These are phyloP conservation scores for Anthoceros angustus DNA, from an alignment of 225 moss, liverwort and hornwort genomes.

Conservation along the genomic window DNA sequence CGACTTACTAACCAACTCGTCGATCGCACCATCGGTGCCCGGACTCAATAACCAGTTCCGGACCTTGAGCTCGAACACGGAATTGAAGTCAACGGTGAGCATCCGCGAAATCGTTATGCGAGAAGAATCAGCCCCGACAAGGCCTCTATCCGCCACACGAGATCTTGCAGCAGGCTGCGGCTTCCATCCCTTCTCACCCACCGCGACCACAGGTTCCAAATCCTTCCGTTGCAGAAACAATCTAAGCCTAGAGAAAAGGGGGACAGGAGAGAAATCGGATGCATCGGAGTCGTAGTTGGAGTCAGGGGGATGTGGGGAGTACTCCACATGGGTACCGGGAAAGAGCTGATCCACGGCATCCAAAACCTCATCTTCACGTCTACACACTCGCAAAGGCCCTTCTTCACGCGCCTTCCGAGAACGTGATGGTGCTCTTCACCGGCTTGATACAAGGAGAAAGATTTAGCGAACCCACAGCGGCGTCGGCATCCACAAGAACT, in stretches of 20 bases:
- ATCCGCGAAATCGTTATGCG: not conserved
- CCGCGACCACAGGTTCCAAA: not conserved
- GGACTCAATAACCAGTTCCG: not conserved
- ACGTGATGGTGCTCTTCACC: conserved; percentile 40
- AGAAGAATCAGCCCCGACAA: not conserved
- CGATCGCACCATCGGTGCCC: not conserved
- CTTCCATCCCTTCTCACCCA: not conserved
- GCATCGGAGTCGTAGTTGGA: conserved; percentile 15
- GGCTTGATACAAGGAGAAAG: conserved; percentile 46
- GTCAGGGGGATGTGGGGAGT: conserved; percentile 10
- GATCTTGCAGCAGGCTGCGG: not conserved
- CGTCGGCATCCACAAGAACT: conserved; percentile 20
- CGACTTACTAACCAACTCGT: conserved; percentile 2
- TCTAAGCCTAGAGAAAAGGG: conserved; percentile 13
- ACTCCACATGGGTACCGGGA: conserved; percentile 49
- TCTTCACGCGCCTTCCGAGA: conserved; percentile 62
- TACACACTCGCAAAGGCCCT: conserved; percentile 13
- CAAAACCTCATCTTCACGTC: conserved; percentile 39
- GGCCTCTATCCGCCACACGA: not conserved
- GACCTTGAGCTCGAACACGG: not conserved
- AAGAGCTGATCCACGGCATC: conserved; percentile 70
- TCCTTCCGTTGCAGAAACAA: not conserved
- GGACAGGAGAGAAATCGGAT: conserved; percentile 34
- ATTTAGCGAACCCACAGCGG: not conserved
- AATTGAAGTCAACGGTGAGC: not conserved